Evolutionary conservation across 345 rosid species (phyloP), one percentile per base, ranked within the genome.

Genomic region (Crucihimalaya himalaica): DNA sequence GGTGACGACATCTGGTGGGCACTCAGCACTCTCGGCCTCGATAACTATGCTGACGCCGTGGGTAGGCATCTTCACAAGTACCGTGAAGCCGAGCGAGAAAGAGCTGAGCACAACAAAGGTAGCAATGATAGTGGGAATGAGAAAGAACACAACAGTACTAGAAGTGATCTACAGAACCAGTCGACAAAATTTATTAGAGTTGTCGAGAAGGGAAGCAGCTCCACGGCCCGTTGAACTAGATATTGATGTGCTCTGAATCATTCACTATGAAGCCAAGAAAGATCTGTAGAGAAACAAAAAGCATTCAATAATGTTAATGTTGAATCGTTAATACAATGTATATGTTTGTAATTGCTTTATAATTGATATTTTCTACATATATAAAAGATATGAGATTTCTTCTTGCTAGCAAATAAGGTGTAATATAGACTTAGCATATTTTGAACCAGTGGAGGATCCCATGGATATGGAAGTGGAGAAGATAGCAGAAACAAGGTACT

Each of bases 1-100:
- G 97, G 97, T 78, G 92, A 88, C 16, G 97, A 91, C 77, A 83
- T 91, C 63, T 88, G 92, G 77, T 84, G 94, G 92, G 92, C 97
- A 78, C 80, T 91, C 13, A 83, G 84, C 67, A 73, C 92, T 71
- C 83, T 91, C 46, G 94, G 97, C 76, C 84, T 91, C 45, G 97
- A 88, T 75, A 75, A 83, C 83, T 82, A 87, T 47, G 85, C 92
- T 20, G 89, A 86, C 40, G 92, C 91, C 7, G 84, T 84, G 29
- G 74, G 80, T n/a, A 87, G 88, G 79, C 73, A 86, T 75, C 83
- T 86, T 47, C 83, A 86, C 48, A 87, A 82, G 71, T 88, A 77
- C 71, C 84, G 94, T 46, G 85, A 86, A 63, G 86, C 83, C 45
- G 94, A 91, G 59, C 78, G 87, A 68, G 84, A 84, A 54, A 88